phyloP scores from a whole-genome alignment of 75 land plant genomes.

The Chamaecyparis obtusa region DNA sequence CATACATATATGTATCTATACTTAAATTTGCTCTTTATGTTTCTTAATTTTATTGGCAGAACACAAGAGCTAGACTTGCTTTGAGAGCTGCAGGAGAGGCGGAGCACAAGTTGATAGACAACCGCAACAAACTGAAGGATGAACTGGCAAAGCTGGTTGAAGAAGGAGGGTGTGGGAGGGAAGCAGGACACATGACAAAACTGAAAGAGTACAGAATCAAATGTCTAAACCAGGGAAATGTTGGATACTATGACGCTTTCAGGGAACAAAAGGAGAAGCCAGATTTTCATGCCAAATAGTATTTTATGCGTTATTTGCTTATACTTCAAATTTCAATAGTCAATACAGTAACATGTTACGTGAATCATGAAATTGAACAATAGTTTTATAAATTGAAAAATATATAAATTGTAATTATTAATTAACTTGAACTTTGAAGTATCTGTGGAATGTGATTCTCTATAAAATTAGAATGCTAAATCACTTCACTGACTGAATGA shows the following conservation, averaged over 20 bases:
- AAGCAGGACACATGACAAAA: background rate
- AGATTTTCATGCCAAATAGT: background rate
- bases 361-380: background rate
- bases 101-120: background rate
- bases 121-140: background rate
- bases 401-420: too few relatives aligned
- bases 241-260: background rate
- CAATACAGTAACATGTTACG: background rate
- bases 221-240: too few relatives aligned
- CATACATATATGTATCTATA: too few relatives aligned
- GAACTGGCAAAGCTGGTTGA: slow-evolving; percentile 5
- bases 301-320: background rate
- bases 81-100: background rate
- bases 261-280: background rate
- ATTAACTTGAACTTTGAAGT: too few relatives aligned
- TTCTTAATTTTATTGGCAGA: background rate
- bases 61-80: background rate
- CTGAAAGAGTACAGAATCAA: slow-evolving; percentile 43
- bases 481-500: too few relatives aligned
- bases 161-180: too few relatives aligned
- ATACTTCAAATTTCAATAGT: background rate
- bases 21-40: background rate
- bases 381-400: too few relatives aligned
- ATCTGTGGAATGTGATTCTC: too few relatives aligned
- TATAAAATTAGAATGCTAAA: too few relatives aligned